These are phyloP conservation scores for Pestalotiopsis sp. DNA, from an alignment of 2,329 filamentous ascomycete species.

Conservation along the genomic window DNA sequence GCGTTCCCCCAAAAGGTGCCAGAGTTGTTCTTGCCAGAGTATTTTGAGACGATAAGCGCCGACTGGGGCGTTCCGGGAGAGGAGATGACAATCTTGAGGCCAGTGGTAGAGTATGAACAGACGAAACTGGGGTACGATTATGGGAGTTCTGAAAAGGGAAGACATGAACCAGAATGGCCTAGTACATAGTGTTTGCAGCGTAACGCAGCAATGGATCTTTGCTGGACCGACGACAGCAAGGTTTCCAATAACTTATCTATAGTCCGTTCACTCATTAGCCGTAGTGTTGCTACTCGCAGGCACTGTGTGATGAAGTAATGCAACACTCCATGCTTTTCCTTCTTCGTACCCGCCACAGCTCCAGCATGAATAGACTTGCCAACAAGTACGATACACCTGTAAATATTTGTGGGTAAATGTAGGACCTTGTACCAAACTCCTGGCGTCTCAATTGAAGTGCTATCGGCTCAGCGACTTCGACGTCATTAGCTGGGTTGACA, in stretches of 20 bases:
- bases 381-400: not conserved
- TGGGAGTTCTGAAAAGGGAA: conserved; percentile 31
- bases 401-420: not conserved
- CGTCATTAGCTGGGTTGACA: not conserved
- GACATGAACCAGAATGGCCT: conserved; percentile 29
- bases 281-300: not conserved
- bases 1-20: conserved; percentile 26
- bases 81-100: conserved; percentile 32
- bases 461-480: not conserved
- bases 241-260: too few species aligned
- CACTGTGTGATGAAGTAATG: too few species aligned
- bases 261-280: not conserved
- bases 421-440: not conserved
- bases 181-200: not conserved
- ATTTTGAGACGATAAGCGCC: conserved; percentile 28
- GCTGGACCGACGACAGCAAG: not conserved
- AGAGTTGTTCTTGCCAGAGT: conserved; percentile 22
- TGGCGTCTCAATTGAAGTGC: not conserved
- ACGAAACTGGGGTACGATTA: conserved; percentile 29
- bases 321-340: too few species aligned
- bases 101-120: conserved; percentile 28
- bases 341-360: not conserved
- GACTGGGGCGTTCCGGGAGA: conserved; percentile 29
- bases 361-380: not conserved
- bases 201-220: not conserved